Evolutionary conservation across 1,284 basidiomycete genomes (phyloP), one percentile per base, ranked within the genome.

Genomic region (Tausonia pullulans): DNA sequence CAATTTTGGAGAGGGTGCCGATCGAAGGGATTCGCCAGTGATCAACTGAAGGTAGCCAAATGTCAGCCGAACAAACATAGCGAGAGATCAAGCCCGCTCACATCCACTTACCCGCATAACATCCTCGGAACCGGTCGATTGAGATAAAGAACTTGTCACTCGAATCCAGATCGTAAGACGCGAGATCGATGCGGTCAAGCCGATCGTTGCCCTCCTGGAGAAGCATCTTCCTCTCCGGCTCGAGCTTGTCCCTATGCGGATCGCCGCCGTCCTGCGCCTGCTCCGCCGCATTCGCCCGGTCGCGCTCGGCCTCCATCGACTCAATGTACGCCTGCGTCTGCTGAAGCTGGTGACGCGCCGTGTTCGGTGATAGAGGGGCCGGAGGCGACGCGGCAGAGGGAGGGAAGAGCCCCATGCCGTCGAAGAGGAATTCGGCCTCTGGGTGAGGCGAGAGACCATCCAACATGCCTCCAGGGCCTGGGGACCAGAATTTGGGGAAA

Each of bases 351-450:
- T n/a, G 41, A n/a, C 5, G 11, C 3, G 52, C 7, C 10, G n/a
- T n/a, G 8, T 13, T 8, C 7, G 16, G 14, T 53, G 52, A 8
- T 16, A 11, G 52, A 13, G 14, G 7, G 16, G 52, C 7, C n/a
- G 39, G 52, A 53, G 52, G 7, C 52, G 52, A 53, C 8, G 9
- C 7, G n/a, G n/a, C n/a, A 53, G 52, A 13, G 39, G 52, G 52
- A 43, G 45, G 60, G 55, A 39, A 58, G 53, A 49, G 63, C 16
- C 53, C 59, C 27, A 60, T 48, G 39, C 51, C 60, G 5, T 54
- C 60, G 39, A 61, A 61, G n/a, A 61, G 3, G 44, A 61, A 61
- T n/a, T 39, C 51, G 6, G 60, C 60, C 11, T 61, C 60, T 16
- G 60, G 60, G 41, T 61, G 50, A 27, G 27, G 27, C 27, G 27